A percentile compares a stretch with the other conserved stretches of the same genome.
Evolutionary conservation across 495 filamentous ascomycete genomes (phyloP).

Genomic region (Talaromyces liani): DNA sequence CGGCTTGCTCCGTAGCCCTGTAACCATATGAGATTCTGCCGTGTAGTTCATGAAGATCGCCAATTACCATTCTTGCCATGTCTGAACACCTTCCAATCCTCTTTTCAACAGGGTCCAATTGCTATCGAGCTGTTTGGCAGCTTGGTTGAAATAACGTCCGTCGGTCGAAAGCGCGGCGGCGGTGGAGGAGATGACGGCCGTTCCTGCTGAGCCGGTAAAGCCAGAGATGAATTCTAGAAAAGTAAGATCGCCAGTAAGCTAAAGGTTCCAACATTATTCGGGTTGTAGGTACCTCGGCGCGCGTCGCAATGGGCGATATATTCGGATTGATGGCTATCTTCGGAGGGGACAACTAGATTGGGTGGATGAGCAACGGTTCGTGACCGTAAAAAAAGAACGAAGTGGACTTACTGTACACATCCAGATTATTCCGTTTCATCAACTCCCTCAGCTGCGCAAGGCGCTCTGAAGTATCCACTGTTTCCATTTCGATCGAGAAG

Average conservation of each 20-base stretch:
- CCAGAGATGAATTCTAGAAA: slow-evolving; percentile 74
- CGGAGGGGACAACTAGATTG: slow-evolving; percentile 78
- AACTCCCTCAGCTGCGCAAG: slow-evolving; percentile 70
- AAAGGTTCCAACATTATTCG: slow-evolving; percentile 1
- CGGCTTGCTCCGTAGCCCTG: slow-evolving; percentile 72
- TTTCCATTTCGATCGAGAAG: slow-evolving; percentile 62
- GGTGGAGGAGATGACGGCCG: slow-evolving; percentile 76
- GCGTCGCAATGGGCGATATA: slow-evolving; percentile 94
- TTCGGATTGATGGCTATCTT: slow-evolving; percentile 96
- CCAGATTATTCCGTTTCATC: slow-evolving; percentile 82
- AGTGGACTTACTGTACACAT: slow-evolving; percentile 74
- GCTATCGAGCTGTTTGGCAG: slow-evolving; percentile 78
- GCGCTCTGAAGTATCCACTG: slow-evolving; percentile 72
- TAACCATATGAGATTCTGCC: slow-evolving; percentile 3
- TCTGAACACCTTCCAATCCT: slow-evolving; percentile 86
- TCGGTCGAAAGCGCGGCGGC: slow-evolving; percentile 92
- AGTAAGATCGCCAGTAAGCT: slow-evolving; percentile 5
- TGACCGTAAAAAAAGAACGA: slow-evolving; percentile 13
- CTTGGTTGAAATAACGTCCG: slow-evolving; percentile 98
- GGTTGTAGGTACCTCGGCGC: slow-evolving; percentile 57
- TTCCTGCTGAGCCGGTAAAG: slow-evolving; percentile 93
- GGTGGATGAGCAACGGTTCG: slow-evolving; percentile 9
- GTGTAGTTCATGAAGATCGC: background rate
- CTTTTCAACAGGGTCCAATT: slow-evolving; percentile 94
- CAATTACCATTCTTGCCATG: slow-evolving; percentile 90